Conservation (phyloP, 495 filamentous ascomycete species). For the Aspergillus coremiiformis region DNA sequence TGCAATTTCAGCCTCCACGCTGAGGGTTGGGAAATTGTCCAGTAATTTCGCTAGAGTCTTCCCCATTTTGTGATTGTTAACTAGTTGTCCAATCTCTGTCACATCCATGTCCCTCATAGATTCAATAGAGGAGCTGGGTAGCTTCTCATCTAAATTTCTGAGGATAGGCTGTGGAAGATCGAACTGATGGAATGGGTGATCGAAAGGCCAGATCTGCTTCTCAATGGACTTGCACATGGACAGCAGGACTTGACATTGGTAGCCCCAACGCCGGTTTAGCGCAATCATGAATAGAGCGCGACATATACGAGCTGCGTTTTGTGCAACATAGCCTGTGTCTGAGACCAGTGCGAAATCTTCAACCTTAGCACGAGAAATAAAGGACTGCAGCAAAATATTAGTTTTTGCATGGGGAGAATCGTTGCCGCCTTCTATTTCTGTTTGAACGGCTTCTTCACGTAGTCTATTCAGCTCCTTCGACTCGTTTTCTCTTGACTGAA, state of each 20-base stretch:
- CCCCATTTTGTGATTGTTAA: conserved; percentile 85
- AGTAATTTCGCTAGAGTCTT: conserved; percentile 70
- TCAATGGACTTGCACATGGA: conserved; percentile 95
- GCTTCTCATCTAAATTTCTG: conserved; percentile 71
- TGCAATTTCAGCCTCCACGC: conserved; percentile 86
- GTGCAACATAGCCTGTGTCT: conserved; percentile 88
- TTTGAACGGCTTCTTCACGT: conserved; percentile 57
- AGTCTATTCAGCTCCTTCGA: conserved; percentile 65
- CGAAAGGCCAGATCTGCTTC: conserved; percentile 85
- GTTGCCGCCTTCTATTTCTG: conserved; percentile 65
- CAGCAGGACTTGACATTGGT: conserved; percentile 83
- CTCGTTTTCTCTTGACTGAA: conserved; percentile 84
- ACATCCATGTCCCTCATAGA: conserved; percentile 83
- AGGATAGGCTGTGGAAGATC: conserved; percentile 79
- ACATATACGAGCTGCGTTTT: conserved; percentile 92
- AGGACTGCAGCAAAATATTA: conserved; percentile 88
- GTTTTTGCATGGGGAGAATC: conserved; percentile 83
- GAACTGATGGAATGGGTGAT: conserved; percentile 94
- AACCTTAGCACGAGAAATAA: conserved; percentile 80
- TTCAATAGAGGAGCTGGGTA: conserved; percentile 66
- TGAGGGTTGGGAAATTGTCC: conserved; percentile 86
- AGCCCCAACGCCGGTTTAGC: conserved; percentile 86
- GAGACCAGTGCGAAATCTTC: conserved; percentile 91
- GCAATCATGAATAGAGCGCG: conserved; percentile 96
- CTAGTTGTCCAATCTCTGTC: conserved; percentile 82